Base-by-base conservation (phyloP, 2,329 filamentous ascomycete species). In the Fusarium oligoseptatum region DNA sequence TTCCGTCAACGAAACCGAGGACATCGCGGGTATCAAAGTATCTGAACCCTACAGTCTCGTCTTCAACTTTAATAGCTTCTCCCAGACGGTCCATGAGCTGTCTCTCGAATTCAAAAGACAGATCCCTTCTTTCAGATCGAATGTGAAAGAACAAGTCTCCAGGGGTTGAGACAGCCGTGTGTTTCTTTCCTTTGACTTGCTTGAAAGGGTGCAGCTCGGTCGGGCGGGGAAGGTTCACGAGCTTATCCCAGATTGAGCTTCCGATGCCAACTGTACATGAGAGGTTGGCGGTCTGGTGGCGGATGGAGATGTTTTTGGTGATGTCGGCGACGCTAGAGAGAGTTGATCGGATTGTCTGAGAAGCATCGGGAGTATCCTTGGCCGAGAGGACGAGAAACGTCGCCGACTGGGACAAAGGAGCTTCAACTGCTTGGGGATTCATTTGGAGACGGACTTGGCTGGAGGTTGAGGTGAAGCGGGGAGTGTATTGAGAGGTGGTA, bases 71-170 rank as follows among this genome's bases (percentile, higher is more conserved):
- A 12, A 90, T 85, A 0, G 86, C 70, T 50, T 85, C 84, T 0
- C 86, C 87, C 0, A 91, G 83, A 2, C 77, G 72, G 15, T 86
- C 84, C 76, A 90, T 80, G 12, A 91, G 77, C 72, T 90, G 89
- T 36, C 85, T 82, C 80, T 91, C 89, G 64, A 91, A 88, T 75
- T 91, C 89, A 70, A 91, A 91, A 74, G 86, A 87, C 24, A 91
- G 73, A 73, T 91, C 89, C 15, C 88, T 83, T 1, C 89, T 84
- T 58, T 90, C 88, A 0, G 88, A 84, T 34, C 89, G 87, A 69
- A 91, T 90, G 73, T 91, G 89, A 69, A 91, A 89, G 5, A 91
- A 81, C 1, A 91, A 68, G 67, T 91, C 89, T 0, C 89, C 89
- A 0, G 88, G 87, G 0, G 89, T 91, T 0, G 88, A 87, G 8